These are phyloP conservation scores for Zygosaccharomyces lentus DNA, from an alignment of 805 yeast genomes.

Conservation along the genomic window DNA sequence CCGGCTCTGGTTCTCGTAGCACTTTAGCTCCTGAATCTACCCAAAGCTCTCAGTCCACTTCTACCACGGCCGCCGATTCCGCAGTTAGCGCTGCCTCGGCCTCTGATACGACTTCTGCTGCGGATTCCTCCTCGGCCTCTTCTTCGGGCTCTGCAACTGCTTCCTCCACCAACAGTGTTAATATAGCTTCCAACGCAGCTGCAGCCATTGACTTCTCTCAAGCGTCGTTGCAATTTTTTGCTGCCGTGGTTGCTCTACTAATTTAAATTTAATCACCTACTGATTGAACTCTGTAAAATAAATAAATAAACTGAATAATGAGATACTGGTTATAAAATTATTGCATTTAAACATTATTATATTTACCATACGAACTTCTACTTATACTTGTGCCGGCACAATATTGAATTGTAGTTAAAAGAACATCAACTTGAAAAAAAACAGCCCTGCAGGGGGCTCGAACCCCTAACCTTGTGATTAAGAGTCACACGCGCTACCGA, in stretches of 20 bases:
- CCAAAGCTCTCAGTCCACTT: conserved; percentile 11
- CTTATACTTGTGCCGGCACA: too few species aligned
- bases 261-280: background rate
- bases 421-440: background rate
- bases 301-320: background rate
- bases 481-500: conserved; percentile 25
- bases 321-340: conserved; percentile 1
- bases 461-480: conserved; percentile 24
- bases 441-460: conserved; percentile 24
- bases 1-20: conserved; percentile 10
- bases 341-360: background rate
- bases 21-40: conserved; percentile 7
- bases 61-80: conserved; percentile 11
- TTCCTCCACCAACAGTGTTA: conserved; percentile 3
- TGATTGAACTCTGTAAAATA: conserved; percentile 2
- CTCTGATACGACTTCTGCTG: conserved; percentile 3
- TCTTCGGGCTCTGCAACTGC: conserved; percentile 1
- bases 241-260: conserved; percentile 1
- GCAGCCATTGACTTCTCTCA: background rate
- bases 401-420: background rate
- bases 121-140: conserved; percentile 9
- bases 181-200: conserved; percentile 1
- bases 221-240: conserved; percentile 2
- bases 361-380: too few species aligned
- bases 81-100: conserved; percentile 12